Percentiles rank a stretch among this genome's conserved stretches.
Evolutionary conservation across 2,329 filamentous ascomycete genomes (phyloP).

Genomic region (Cladosporium cucumerinum): DNA sequence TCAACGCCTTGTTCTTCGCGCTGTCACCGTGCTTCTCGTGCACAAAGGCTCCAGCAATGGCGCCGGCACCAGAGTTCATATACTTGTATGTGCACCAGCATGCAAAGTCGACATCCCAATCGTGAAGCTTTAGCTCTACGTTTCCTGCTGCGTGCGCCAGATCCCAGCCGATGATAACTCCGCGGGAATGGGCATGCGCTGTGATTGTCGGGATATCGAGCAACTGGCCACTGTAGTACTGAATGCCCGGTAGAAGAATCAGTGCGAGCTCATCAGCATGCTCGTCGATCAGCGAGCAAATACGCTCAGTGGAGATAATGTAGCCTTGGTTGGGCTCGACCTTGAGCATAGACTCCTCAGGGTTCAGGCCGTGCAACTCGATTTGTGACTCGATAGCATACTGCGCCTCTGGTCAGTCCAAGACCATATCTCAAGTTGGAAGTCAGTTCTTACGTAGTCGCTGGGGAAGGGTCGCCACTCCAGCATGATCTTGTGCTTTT

Average conservation of each 20-base stretch:
- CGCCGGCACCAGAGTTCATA: slow-evolving; percentile 78
- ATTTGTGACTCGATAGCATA: slow-evolving; percentile 84
- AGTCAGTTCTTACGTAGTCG: slow-evolving; percentile 61
- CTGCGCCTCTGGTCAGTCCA: slow-evolving; percentile 42
- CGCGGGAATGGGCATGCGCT: slow-evolving; percentile 65
- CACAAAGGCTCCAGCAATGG: slow-evolving; percentile 76
- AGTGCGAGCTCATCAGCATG: slow-evolving; percentile 72
- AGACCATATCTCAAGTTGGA: too few species aligned
- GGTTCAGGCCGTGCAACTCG: slow-evolving; percentile 64
- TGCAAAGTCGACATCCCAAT: slow-evolving; percentile 89
- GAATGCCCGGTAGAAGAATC: slow-evolving; percentile 78
- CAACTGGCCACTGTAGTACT: slow-evolving; percentile 88
- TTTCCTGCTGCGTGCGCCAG: slow-evolving; percentile 85
- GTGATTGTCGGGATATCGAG: slow-evolving; percentile 83
- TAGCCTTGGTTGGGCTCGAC: slow-evolving; percentile 60
- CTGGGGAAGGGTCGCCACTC: slow-evolving; percentile 88
- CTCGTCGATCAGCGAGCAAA: slow-evolving; percentile 69
- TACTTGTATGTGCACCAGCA: slow-evolving; percentile 96
- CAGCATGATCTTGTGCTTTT: slow-evolving; percentile 73
- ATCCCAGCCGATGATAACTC: slow-evolving; percentile 79
- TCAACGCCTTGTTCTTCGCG: slow-evolving; percentile 43
- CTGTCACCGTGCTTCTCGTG: slow-evolving; percentile 69
- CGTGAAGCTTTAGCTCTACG: slow-evolving; percentile 72
- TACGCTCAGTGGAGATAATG: slow-evolving; percentile 66
- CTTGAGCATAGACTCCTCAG: slow-evolving; percentile 67